phyloP scores from a whole-genome alignment of 75 land plant species.

The Chamaecyparis obtusa region DNA sequence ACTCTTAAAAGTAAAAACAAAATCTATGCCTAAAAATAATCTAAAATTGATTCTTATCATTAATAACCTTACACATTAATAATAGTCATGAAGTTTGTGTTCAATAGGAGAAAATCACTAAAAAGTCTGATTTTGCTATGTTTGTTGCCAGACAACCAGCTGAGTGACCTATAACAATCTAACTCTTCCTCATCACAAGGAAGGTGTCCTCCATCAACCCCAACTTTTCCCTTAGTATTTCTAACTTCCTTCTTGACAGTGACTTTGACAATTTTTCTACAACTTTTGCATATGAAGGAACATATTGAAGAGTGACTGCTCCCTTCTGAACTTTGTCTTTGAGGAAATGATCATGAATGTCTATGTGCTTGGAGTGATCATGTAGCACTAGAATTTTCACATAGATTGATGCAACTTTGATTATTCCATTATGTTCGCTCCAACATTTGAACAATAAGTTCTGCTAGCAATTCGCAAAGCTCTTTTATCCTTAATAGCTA shows the following conservation, averaged over 20 bases:
- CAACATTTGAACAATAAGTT: background rate
- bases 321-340: background rate
- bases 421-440: background rate
- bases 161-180: too few species aligned
- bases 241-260: background rate
- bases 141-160: too few species aligned
- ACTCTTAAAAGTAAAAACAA: too few species aligned
- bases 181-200: too few species aligned
- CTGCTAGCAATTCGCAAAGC: background rate
- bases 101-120: too few species aligned
- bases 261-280: background rate
- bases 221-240: background rate
- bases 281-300: background rate
- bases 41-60: too few species aligned
- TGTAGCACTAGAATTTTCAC: background rate
- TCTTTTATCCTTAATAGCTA: background rate
- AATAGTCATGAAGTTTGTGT: too few species aligned
- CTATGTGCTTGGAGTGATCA: background rate
- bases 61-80: too few species aligned
- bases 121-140: too few species aligned
- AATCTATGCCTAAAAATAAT: too few species aligned
- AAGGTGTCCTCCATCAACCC: too few species aligned
- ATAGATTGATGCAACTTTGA: background rate
- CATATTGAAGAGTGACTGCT: background rate
- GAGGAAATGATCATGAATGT: background rate